These are phyloP conservation scores for Auricularia sp. DNA, from an alignment of 768 basidiomycete species.

Conservation along the genomic window DNA sequence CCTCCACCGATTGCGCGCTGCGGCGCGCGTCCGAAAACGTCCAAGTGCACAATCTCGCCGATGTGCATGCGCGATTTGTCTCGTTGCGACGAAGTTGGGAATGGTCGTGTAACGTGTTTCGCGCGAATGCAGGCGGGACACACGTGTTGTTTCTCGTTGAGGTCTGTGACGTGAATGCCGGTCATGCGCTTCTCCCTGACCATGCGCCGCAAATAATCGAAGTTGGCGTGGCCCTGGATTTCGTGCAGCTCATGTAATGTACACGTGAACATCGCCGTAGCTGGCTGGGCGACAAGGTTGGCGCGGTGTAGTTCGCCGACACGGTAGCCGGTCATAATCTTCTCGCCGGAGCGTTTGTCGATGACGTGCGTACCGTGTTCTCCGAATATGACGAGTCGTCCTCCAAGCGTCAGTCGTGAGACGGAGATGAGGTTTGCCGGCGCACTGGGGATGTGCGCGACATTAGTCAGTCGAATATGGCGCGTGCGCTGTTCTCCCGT, in stretches of 20 bases:
- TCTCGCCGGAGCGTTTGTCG: neutral
- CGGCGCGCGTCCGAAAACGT: conserved; percentile 9
- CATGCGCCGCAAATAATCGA: neutral
- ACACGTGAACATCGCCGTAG: neutral
- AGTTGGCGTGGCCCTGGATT: neutral
- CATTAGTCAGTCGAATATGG: neutral
- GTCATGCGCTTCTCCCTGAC: neutral
- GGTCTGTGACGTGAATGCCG: neutral
- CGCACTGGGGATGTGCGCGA: neutral
- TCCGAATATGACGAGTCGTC: neutral
- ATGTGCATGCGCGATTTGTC: neutral
- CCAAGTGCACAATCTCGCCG: conserved; percentile 1
- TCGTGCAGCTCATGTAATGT: neutral
- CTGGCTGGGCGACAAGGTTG: neutral
- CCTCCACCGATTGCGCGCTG: neutral
- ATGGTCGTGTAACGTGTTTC: neutral
- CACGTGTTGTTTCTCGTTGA: neutral
- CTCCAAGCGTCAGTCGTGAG: neutral
- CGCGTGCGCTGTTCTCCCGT: neutral
- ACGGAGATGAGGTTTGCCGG: neutral
- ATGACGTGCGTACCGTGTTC: neutral
- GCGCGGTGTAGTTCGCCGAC: neutral
- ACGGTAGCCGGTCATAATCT: neutral
- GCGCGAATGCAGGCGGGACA: neutral
- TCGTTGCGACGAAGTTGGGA: neutral